A percentile compares a stretch with the other conserved stretches of the same genome.
These are phyloP conservation scores for Prunus yedoensis DNA, from an alignment of 331 rosid genomes.

Conservation along the genomic window DNA sequence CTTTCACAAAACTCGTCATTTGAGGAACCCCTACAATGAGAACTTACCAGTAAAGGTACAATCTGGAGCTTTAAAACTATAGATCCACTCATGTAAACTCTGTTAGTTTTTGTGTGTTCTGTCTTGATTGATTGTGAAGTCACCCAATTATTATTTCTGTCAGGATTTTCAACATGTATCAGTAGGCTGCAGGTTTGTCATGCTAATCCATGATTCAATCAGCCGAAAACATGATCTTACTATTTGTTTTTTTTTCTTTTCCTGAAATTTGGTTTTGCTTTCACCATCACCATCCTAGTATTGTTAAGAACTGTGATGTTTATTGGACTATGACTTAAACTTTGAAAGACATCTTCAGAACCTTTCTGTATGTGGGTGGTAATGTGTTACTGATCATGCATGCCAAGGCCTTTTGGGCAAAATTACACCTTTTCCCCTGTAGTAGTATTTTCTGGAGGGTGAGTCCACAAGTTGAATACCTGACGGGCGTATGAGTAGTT, in stretches of 20 bases:
- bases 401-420: too few species aligned
- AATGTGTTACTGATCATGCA: too few species aligned
- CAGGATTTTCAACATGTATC: background rate
- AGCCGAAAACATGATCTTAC: background rate
- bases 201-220: background rate
- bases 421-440: too few species aligned
- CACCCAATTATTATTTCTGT: background rate
- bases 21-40: slow-evolving; percentile 97
- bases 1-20: slow-evolving; percentile 96
- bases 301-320: background rate
- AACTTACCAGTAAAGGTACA: slow-evolving; percentile 98
- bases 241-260: too few species aligned
- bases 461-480: too few species aligned
- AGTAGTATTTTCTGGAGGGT: too few species aligned
- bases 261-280: background rate
- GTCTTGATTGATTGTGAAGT: background rate
- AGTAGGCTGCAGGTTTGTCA: background rate
- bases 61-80: slow-evolving; percentile 16
- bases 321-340: background rate
- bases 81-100: background rate
- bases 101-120: background rate
- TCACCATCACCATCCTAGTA: background rate
- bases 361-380: too few species aligned
- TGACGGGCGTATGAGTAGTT: too few species aligned
- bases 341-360: background rate